Conservation (phyloP, 495 filamentous ascomycete genomes). For the Glonium stellatum region DNA sequence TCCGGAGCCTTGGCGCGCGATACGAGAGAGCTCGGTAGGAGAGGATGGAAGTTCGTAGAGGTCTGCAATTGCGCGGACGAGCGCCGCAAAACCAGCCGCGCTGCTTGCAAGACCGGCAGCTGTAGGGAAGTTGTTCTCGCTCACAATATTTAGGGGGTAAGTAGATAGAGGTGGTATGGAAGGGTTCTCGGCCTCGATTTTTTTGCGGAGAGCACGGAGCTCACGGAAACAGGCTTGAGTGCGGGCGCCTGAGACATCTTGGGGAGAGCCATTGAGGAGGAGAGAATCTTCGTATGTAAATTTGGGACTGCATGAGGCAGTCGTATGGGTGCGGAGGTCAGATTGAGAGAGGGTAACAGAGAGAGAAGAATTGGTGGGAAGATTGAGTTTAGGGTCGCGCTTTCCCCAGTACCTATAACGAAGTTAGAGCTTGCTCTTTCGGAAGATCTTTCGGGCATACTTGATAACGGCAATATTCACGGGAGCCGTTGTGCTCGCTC, state of each 20-base stretch:
- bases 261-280: slow-evolving; percentile 71
- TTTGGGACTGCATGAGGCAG: slow-evolving; percentile 76
- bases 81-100: slow-evolving; percentile 89
- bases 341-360: slow-evolving; percentile 90
- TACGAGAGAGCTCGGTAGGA: slow-evolving; percentile 71
- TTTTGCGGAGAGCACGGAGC: slow-evolving; percentile 66
- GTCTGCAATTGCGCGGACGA: slow-evolving; percentile 86
- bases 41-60: slow-evolving; percentile 76
- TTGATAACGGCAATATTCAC: slow-evolving; percentile 99
- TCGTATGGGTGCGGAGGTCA: slow-evolving; percentile 92
- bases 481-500: slow-evolving; percentile 89
- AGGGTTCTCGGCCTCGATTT: slow-evolving; percentile 62
- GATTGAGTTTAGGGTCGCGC: slow-evolving; percentile 82
- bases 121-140: slow-evolving; percentile 97
- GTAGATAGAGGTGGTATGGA: slow-evolving; percentile 69
- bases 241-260: slow-evolving; percentile 79
- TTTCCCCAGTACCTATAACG: slow-evolving; percentile 91
- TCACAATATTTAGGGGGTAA: slow-evolving; percentile 72
- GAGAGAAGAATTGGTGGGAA: slow-evolving; percentile 95
- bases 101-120: slow-evolving; percentile 91
- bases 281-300: slow-evolving; percentile 69
- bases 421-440: slow-evolving; percentile 26
- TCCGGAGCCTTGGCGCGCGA: slow-evolving; percentile 92
- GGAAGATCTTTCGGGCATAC: slow-evolving; percentile 43
- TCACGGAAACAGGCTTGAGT: slow-evolving; percentile 86